Conservation (phyloP, 345 rosid species). For the Gossypium longicalyx region DNA sequence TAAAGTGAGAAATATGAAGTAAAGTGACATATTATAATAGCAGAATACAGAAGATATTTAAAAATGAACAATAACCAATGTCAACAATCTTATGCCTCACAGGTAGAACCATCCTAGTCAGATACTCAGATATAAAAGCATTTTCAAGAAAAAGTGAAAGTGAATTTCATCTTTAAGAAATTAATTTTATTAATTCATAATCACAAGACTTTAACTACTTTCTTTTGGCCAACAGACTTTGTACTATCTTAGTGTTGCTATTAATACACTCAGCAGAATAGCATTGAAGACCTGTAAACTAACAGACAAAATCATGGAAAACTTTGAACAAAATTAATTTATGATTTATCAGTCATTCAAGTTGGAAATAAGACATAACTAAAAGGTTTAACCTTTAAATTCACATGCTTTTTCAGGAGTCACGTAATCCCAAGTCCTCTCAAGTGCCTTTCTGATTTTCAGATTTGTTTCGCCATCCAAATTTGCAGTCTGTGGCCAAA, state of each 20-base stretch:
- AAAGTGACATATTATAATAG: background rate
- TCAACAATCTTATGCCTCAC: background rate
- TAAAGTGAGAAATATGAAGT: background rate
- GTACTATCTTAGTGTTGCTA: background rate
- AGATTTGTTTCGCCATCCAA: slow-evolving; percentile 99
- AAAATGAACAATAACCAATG: background rate
- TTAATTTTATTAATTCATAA: background rate
- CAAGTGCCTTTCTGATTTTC: slow-evolving; percentile 95
- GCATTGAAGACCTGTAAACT: background rate
- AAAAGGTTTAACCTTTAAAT: slow-evolving; percentile 62
- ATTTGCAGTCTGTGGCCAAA: slow-evolving; percentile 79
- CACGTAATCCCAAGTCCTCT: slow-evolving; percentile 95
- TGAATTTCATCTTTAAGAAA: background rate
- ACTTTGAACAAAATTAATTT: background rate
- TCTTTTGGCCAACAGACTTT: background rate
- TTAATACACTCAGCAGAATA: background rate
- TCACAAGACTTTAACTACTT: background rate
- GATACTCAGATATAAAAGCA: background rate
- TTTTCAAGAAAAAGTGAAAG: background rate
- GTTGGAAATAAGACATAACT: background rate
- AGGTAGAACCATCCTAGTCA: background rate
- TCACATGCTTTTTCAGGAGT: slow-evolving; percentile 84
- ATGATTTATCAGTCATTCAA: background rate
- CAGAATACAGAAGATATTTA: background rate
- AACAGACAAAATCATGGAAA: background rate